Evolutionary conservation across 345 rosid genomes (phyloP), one percentile per base, ranked within the genome.

Genomic region (Aegle marmelos): DNA sequence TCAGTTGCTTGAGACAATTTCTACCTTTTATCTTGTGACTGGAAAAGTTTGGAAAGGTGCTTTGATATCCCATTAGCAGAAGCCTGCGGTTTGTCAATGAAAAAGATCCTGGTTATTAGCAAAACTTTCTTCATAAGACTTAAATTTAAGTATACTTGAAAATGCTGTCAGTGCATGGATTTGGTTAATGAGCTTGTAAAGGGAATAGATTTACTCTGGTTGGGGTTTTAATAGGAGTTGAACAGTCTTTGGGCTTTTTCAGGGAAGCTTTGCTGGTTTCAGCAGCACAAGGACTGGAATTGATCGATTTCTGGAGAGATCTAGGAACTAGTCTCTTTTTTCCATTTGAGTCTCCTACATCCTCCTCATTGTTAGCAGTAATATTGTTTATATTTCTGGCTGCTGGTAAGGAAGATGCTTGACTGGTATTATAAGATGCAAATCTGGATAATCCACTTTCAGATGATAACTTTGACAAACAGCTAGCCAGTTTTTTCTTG

Each of bases 1-100:
- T 70, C 78, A 39, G 19, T 28, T 78, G 19, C 27, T 30, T 57
- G 30, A 39, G 71, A 21, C 19, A 22, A 28, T 25, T 75, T 58
- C 41, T 58, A 95, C 97, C 98, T 92, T 81, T 77, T 88, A 63
- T 85, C 82, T 81, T 83, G 87, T 63, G 86, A 66, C 27, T 69
- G 88, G 54, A 39, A 83, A 75, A 37, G 79, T 63, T 60, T 76
- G 76, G 83, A 76, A 84, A 89, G 84, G 80, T 74, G 85, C 80
- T 81, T 78, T n/a, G 88, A 76, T 77, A 68, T 80, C 72, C 69
- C 82, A 72, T 56, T 62, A 83, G 79, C 72, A 74, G 93, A 86
- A 69, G 84, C 90, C 94, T 93, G 74, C 81, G 76, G 33, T 72
- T 79, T 56, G 76, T 63, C 59, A 72, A 79, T 16, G 45, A 16